Conservation (phyloP, 192 early-diverging fungal genomes). For the Rhizoclosmatium sp. region DNA sequence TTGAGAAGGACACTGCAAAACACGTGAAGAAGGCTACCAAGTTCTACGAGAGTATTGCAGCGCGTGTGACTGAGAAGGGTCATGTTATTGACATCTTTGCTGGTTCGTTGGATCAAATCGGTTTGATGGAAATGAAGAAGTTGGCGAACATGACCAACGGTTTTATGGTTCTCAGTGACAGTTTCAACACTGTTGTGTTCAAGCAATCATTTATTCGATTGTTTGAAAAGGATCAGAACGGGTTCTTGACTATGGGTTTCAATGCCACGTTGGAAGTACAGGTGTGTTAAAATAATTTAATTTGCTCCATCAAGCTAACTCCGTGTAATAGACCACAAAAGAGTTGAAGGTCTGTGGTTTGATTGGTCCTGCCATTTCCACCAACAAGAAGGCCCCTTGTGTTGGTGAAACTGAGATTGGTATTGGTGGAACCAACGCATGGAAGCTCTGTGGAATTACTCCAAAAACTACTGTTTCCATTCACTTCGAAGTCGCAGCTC, state of each 20-base stretch:
- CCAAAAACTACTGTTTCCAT: slow-evolving; percentile 86
- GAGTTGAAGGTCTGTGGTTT: slow-evolving; percentile 96
- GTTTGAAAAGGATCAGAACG: slow-evolving; percentile 90
- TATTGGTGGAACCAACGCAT: slow-evolving; percentile 92
- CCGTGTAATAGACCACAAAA: slow-evolving; percentile 75
- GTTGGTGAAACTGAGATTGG: slow-evolving; percentile 99
- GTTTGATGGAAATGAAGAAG: slow-evolving; percentile 94
- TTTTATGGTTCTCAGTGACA: slow-evolving; percentile 93
- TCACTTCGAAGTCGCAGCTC: slow-evolving; percentile 96
- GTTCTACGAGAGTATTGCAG: slow-evolving; percentile 92
- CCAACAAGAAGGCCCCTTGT: slow-evolving; percentile 85
- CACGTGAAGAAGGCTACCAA: slow-evolving; percentile 94
- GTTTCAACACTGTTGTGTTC: slow-evolving; percentile 95
- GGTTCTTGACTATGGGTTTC: slow-evolving; percentile 93
- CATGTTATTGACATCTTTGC: slow-evolving; percentile 96
- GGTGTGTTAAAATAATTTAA: slow-evolving; percentile 50
- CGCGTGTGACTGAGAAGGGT: slow-evolving; percentile 85
- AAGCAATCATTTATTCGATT: slow-evolving; percentile 97
- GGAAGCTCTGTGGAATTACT: slow-evolving; percentile 92
- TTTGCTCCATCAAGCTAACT: background rate
- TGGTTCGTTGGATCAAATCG: slow-evolving; percentile 97
- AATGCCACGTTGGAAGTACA: slow-evolving; percentile 97
- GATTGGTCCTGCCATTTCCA: slow-evolving; percentile 94
- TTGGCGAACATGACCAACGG: slow-evolving; percentile 91
- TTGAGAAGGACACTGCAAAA: slow-evolving; percentile 93